Evolutionary conservation across 805 yeast species (phyloP), one percentile per base, ranked within the genome.

Genomic region (Kuraishia capsulata): DNA sequence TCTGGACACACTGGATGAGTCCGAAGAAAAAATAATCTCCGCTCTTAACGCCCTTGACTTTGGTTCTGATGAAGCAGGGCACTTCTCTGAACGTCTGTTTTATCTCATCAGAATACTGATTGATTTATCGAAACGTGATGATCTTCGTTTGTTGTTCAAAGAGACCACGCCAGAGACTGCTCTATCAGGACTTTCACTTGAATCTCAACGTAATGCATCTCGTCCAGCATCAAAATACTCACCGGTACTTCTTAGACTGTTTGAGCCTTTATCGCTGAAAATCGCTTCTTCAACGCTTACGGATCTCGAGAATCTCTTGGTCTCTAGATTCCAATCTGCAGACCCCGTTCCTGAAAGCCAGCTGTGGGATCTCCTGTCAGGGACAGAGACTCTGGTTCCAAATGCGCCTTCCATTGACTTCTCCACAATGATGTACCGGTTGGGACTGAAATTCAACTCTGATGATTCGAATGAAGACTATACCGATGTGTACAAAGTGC

Each of bases 391-490:
- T 5, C 16, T 4, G 6, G 28, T 33, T 6, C 36, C 36, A 6
- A 26, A 26, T 17, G 10, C 37, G 4, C 24, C 29, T 9, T 30
- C 40, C 9, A 24, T 32, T 18, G 40, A 38, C 10, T 4, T 32
- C 20, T 33, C 33, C 13, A 34, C 28, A 5, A 14, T 34, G 23
- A 16, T 35, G 17, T 35, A 33, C 19, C 23, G 38, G 20, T 14
- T 29, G 5, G 23, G 16, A 18, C 11, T 23, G 11, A 20, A 19
- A 2, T 34, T 33, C 9, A 23, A 39, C 45, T 54, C 55, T 36
- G 62, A 56, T 37, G 60, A 53, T 25, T 40, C 56, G 36, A 56
- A 56, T 44, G 56, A 54, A 42, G 53, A 55, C 42, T 56, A 49
- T 24, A 53, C 47, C 41, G 56, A 50, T 43, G 45, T 42, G 30